These are phyloP conservation scores for Ambrosia artemisiifolia DNA, from an alignment of 129 eudicot species.

Conservation along the genomic window DNA sequence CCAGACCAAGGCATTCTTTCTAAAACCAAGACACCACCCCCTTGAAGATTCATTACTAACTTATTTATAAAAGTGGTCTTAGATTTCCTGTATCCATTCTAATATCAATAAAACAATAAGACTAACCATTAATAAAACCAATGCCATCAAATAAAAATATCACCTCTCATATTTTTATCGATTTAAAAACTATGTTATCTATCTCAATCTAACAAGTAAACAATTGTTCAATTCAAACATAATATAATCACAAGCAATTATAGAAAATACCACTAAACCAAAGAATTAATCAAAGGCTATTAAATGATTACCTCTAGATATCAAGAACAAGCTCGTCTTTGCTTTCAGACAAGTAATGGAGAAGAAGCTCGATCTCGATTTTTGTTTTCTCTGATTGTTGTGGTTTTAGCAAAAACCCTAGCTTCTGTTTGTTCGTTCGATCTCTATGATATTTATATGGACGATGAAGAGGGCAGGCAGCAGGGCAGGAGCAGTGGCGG, in stretches of 20 bases:
- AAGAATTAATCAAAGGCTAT: neutral
- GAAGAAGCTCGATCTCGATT: too few species aligned
- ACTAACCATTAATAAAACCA: neutral
- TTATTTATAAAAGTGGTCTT: too few species aligned
- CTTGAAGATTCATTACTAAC: neutral
- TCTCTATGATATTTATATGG: neutral
- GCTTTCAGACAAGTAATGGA: slow-evolving; percentile 48
- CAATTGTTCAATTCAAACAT: neutral
- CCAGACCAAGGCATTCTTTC: too few species aligned
- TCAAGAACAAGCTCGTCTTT: slow-evolving; percentile 61
- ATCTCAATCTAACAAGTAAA: too few species aligned
- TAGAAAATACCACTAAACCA: too few species aligned
- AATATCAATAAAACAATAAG: neutral
- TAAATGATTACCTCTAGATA: slow-evolving; percentile 30
- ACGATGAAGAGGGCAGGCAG: too few species aligned
- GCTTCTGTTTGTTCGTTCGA: neutral
- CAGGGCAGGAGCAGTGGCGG: too few species aligned
- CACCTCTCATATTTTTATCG: too few species aligned
- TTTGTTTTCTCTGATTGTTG: slow-evolving; percentile 7
- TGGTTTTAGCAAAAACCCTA: slow-evolving; percentile 26
- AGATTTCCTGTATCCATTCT: neutral
- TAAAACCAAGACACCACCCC: too few species aligned
- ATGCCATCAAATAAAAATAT: too few species aligned
- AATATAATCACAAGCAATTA: neutral
- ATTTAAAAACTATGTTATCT: too few species aligned